phyloP scores from a whole-genome alignment of 768 basidiomycete genomes.

The Polyporus arcularius region DNA sequence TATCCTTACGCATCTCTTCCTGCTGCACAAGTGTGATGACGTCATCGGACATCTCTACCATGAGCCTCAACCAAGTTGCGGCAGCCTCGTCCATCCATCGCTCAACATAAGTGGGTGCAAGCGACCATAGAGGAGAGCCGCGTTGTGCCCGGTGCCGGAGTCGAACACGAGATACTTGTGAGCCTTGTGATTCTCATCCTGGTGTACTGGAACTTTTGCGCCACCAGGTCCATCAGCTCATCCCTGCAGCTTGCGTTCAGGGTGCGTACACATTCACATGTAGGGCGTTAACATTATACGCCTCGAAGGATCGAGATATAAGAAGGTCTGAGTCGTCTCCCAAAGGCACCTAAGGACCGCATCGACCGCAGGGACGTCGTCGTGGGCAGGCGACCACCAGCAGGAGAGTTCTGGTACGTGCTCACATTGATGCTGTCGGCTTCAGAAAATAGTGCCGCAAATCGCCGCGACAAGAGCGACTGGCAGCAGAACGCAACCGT shows the following conservation, averaged over 20 bases:
- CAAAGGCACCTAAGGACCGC: conserved; percentile 17
- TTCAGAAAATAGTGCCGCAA: conserved; percentile 21
- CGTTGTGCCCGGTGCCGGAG: too few relatives aligned
- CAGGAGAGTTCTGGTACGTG: conserved; percentile 49
- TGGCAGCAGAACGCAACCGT: conserved; percentile 52
- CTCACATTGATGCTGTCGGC: background rate
- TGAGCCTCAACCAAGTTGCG: too few relatives aligned
- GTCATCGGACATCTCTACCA: too few relatives aligned
- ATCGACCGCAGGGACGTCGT: conserved; percentile 55
- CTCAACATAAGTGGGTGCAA: too few relatives aligned
- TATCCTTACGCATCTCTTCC: too few relatives aligned
- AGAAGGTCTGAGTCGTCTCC: background rate
- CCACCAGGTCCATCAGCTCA: background rate
- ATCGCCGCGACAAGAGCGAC: conserved; percentile 56
- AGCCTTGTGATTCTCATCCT: background rate
- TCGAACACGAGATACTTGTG: background rate
- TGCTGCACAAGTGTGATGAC: too few relatives aligned
- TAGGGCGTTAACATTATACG: background rate
- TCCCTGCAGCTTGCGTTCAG: background rate
- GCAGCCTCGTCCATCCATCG: too few relatives aligned
- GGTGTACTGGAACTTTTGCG: background rate
- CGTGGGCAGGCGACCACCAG: conserved; percentile 55
- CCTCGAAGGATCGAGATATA: background rate
- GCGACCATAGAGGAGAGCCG: too few relatives aligned
- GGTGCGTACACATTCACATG: background rate